phyloP scores from a whole-genome alignment of 2,329 filamentous ascomycete species.

The Lecanicillium sp. region DNA sequence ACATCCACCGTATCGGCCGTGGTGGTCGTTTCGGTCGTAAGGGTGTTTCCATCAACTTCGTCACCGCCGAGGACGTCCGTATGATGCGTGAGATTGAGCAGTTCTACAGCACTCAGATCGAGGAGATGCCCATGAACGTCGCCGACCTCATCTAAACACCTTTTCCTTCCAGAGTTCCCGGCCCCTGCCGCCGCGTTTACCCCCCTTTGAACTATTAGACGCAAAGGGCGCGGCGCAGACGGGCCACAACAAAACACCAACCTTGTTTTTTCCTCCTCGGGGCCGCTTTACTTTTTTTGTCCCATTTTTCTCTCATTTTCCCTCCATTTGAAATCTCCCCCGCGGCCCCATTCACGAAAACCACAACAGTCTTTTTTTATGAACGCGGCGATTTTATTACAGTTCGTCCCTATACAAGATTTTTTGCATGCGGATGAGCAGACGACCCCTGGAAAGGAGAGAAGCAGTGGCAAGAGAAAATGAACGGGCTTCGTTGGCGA shows the following conservation, averaged over 20 bases:
- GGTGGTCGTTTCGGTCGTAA: constrained; percentile 99
- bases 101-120: constrained; percentile 99
- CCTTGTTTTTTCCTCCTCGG: constrained; percentile 14
- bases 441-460: constrained; percentile 16
- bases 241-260: constrained; percentile 16
- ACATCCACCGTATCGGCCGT: constrained; percentile 99
- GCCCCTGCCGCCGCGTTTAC: constrained; percentile 22
- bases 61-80: constrained; percentile 96
- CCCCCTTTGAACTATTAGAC: constrained; percentile 13
- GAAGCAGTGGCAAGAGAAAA: constrained; percentile 19
- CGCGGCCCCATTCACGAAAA: constrained; percentile 14
- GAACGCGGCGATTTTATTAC: constrained; percentile 13
- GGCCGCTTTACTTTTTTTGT: constrained; percentile 12
- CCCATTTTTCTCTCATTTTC: constrained; percentile 9
- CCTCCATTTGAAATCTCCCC: constrained; percentile 8
- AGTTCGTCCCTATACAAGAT: constrained; percentile 8
- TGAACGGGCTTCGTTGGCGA: constrained; percentile 26
- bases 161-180: constrained; percentile 17
- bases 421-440: constrained; percentile 11
- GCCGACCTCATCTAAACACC: constrained; percentile 63
- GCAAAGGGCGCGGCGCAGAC: constrained; percentile 2
- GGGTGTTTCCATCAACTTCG: constrained; percentile 99
- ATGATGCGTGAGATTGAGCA: constrained; percentile 99
- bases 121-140: constrained; percentile 99
- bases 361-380: constrained; percentile 11